Percentiles rank a stretch among this genome's conserved stretches.
phyloP scores from a whole-genome alignment of 106 monocot genomes.

The Phalaenopsis aphrodite region DNA sequence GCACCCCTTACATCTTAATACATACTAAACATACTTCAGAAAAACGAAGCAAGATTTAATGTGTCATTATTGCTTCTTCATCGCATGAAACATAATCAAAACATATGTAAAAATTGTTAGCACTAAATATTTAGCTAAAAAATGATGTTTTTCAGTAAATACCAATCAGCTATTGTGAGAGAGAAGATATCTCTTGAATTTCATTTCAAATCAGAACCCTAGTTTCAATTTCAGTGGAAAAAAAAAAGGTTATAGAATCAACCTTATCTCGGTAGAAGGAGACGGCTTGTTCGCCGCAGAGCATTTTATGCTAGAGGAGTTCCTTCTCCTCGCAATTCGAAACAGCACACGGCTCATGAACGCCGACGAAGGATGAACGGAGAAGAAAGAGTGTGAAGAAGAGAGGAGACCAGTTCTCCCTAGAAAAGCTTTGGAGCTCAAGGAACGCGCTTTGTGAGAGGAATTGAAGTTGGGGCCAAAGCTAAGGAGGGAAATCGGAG shows the following conservation, averaged over 20 bases:
- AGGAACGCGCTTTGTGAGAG: background rate
- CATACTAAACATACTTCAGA: too few relatives aligned
- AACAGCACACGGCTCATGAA: background rate
- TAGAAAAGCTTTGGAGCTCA: background rate
- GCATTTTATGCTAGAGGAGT: background rate
- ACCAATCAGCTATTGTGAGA: background rate
- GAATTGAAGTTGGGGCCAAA: background rate
- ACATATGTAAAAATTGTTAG: too few relatives aligned
- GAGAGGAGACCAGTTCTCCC: background rate
- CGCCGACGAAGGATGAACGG: background rate
- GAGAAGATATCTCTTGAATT: background rate
- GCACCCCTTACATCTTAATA: too few relatives aligned
- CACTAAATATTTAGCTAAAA: too few relatives aligned
- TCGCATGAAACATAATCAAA: too few relatives aligned
- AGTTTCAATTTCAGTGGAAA: background rate
- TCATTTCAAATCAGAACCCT: conserved; percentile 1
- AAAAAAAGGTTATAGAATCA: background rate
- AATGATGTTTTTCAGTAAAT: too few relatives aligned
- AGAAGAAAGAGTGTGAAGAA: background rate
- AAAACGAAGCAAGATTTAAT: too few relatives aligned
- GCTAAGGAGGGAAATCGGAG: background rate
- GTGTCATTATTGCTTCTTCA: too few relatives aligned
- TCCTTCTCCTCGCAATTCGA: background rate
- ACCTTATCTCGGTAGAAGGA: background rate
- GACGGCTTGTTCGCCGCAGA: background rate